phyloP scores from a whole-genome alignment of 2,329 filamentous ascomycete genomes.

The Hymenoscyphus repandus region DNA sequence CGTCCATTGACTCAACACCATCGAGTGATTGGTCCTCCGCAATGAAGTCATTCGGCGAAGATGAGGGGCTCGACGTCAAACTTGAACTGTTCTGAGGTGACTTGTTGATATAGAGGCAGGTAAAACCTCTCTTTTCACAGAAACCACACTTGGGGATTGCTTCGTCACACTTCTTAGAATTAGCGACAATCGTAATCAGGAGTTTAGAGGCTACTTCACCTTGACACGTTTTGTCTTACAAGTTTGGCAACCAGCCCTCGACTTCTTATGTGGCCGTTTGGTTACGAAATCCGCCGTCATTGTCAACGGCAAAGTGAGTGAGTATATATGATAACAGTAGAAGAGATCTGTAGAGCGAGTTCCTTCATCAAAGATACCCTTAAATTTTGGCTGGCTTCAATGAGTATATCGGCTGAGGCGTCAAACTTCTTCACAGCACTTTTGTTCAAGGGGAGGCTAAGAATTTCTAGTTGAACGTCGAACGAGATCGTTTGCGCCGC shows the following conservation, averaged over 20 bases:
- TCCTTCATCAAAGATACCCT: not conserved
- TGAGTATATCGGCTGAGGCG: too few species aligned
- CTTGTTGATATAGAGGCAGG: constrained; percentile 20
- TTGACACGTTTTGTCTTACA: constrained; percentile 30
- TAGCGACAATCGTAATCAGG: not conserved
- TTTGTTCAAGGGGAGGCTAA: too few species aligned
- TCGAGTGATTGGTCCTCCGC: not conserved
- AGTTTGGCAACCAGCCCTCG: constrained; percentile 26
- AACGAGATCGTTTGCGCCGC: too few species aligned
- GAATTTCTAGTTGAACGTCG: too few species aligned
- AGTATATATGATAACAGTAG: not conserved
- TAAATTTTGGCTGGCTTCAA: too few species aligned
- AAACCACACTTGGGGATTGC: constrained; percentile 25
- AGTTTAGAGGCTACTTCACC: constrained; percentile 11
- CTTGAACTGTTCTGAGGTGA: not conserved
- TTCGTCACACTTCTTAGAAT: constrained; percentile 26
- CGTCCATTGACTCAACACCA: not conserved
- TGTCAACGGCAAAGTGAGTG: not conserved
- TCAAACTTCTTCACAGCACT: too few species aligned
- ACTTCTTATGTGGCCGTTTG: constrained; percentile 30
- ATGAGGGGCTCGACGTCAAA: not conserved
- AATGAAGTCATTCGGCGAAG: not conserved
- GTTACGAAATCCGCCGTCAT: constrained; percentile 25
- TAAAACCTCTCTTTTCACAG: constrained; percentile 24
- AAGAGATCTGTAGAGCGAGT: not conserved